Base-by-base conservation (phyloP, 129 eudicot species). In the Calendula officinalis region DNA sequence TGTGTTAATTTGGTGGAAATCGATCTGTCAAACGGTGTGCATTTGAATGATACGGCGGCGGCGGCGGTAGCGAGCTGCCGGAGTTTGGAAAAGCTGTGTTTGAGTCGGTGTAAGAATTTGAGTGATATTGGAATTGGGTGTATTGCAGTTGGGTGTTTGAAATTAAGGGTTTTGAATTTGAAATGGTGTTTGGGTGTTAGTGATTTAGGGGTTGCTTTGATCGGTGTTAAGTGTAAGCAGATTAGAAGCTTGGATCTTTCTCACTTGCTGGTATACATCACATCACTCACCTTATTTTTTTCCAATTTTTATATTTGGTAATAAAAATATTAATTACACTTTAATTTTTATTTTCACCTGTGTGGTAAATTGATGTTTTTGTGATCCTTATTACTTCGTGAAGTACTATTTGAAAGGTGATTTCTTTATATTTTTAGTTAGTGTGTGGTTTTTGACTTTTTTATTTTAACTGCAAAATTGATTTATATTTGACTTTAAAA, bases 111-210 rank as follows among this genome's bases (percentile, higher is more conserved):
- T 72, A 94, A 83, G 68, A 35, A 61, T n/a, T 56, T 94, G 54
- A 94, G 82, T 34, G 99, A 94, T 83, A 94, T 94, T 53, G 99
- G 99, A 61, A 75, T 94, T 60, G 97, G 97, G 37, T 94, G 99
- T 85, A 60, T 94, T 44, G 99, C 99, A 36, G 99, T 94, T 62
- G 99, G 97, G 56, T 94, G 99, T 71, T 70, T 64, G 58, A 94
- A 86, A 33, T 61, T 94, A 80, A 88, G 71, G 77, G 56, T 81
- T 66, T 70, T 94, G 64, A 82, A 69, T 68, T 78, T 94, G 83
- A 94, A 79, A 64, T 94, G 97, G 99, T 94, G 97, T 80, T 78
- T 88, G 74, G 97, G 97, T 58, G 76, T 94, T 81, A 84, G 90
- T 50, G 99, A 94, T 81, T 80, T 94, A 64, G 99, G 99, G 67